Evolutionary conservation across 2,329 filamentous ascomycete genomes (phyloP).

Genomic region (Hymenoscyphus linearis): DNA sequence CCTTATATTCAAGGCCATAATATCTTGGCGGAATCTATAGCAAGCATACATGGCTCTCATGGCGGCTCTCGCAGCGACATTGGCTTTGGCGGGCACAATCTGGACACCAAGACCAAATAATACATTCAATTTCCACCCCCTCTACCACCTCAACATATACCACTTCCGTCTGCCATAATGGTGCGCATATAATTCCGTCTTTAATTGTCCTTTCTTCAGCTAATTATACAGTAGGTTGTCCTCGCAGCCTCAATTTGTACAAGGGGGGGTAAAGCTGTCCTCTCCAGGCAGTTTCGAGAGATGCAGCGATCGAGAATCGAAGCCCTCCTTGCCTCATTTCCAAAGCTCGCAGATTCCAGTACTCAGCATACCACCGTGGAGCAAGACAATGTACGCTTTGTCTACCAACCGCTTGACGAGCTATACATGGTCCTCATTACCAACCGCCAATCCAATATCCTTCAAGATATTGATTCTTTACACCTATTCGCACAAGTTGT

Average conservation of each 20-base stretch:
- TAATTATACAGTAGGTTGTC: constrained; percentile 64
- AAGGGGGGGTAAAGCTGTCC: constrained; percentile 93
- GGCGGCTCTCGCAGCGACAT: no score
- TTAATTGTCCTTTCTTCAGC: background rate
- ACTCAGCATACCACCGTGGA: constrained; percentile 98
- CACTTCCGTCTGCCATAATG: constrained; percentile 16
- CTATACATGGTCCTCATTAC: constrained; percentile 99
- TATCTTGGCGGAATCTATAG: background rate
- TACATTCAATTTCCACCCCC: background rate
- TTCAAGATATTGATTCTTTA: constrained; percentile 97
- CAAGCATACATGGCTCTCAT: background rate
- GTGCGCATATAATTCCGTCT: constrained; percentile 5
- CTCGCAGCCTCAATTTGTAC: constrained; percentile 99
- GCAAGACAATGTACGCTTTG: constrained; percentile 98
- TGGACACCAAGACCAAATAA: constrained; percentile 13
- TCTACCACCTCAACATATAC: constrained; percentile 4
- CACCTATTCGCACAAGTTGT: constrained; percentile 98
- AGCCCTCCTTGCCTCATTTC: constrained; percentile 92
- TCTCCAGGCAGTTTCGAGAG: constrained; percentile 95
- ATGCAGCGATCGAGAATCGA: constrained; percentile 97
- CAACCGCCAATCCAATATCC: constrained; percentile 98
- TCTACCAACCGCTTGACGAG: constrained; percentile 98
- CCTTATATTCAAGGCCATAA: background rate
- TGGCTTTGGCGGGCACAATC: constrained; percentile 1
- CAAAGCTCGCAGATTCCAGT: constrained; percentile 91